Evolutionary conservation across 164 flowering plant species (phyloP).

Genomic region (Hamamelis virginiana): DNA sequence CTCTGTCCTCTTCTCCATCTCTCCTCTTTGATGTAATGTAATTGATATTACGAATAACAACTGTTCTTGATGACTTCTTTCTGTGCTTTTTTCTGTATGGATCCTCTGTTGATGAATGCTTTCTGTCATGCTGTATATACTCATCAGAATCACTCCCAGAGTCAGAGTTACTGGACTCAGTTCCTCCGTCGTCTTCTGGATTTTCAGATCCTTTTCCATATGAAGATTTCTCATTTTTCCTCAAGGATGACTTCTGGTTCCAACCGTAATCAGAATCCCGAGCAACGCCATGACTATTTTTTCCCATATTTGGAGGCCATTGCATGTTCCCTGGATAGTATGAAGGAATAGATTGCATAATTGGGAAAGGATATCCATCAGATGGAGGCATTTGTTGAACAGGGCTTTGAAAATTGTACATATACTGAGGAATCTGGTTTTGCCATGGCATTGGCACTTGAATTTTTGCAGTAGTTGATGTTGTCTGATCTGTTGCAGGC

Average conservation of each 20-base stretch:
- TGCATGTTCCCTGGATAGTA: constrained; percentile 49
- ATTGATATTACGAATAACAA: constrained; percentile 70
- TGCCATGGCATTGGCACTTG: constrained; percentile 56
- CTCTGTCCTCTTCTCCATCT: constrained; percentile 31
- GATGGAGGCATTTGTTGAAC: constrained; percentile 41
- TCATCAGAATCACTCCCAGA: constrained; percentile 39
- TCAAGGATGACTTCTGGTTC: constrained; percentile 27
- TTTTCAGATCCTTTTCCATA: constrained; percentile 26
- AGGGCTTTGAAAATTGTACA: constrained; percentile 48
- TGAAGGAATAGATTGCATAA: constrained; percentile 43
- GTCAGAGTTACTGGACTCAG: constrained; percentile 34
- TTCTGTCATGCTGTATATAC: constrained; percentile 25
- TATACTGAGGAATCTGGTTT: constrained; percentile 50
- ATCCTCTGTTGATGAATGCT: constrained; percentile 31
- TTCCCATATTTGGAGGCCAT: constrained; percentile 46
- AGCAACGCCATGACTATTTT: constrained; percentile 20
- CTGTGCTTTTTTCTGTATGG: constrained; percentile 32
- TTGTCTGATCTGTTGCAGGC: constrained; percentile 30
- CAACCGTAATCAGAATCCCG: constrained; percentile 24
- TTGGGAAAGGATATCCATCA: constrained; percentile 49
- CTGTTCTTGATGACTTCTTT: constrained; percentile 53
- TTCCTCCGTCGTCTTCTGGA: constrained; percentile 33
- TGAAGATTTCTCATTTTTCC: constrained; percentile 30
- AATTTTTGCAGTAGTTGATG: constrained; percentile 29
- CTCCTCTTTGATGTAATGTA: constrained; percentile 49